phyloP scores from a whole-genome alignment of 1,284 basidiomycete species.

The Tausonia pullulans region DNA sequence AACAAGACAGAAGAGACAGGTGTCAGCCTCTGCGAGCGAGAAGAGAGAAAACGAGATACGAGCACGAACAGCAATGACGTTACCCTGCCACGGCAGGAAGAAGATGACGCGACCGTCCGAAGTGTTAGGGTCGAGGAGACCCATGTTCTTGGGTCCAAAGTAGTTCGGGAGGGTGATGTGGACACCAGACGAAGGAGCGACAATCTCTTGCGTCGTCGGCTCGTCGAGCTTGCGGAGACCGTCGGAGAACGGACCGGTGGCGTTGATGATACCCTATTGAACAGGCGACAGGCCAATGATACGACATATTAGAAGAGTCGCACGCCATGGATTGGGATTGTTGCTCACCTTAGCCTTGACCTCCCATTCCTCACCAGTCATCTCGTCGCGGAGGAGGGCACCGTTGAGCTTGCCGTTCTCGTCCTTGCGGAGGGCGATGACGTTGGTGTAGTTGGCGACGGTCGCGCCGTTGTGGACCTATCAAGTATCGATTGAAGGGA shows the following conservation, averaged over 20 bases:
- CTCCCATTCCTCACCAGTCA: slow-evolving; percentile 73
- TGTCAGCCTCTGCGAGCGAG: too few species aligned
- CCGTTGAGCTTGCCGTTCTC: slow-evolving; percentile 42
- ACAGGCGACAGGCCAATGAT: not conserved
- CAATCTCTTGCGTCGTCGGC: slow-evolving; percentile 70
- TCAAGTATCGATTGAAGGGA: not conserved
- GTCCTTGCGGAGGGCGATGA: slow-evolving; percentile 63
- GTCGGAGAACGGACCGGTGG: slow-evolving; percentile 91
- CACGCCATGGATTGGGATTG: not conserved
- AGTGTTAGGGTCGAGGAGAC: slow-evolving; percentile 86
- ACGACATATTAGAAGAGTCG: not conserved
- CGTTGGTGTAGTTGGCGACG: slow-evolving; percentile 83
- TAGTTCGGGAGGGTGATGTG: slow-evolving; percentile 97
- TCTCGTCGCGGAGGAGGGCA: slow-evolving; percentile 65
- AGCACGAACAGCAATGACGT: slow-evolving; percentile 67
- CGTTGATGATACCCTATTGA: slow-evolving; percentile 78
- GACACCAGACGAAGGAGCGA: slow-evolving; percentile 82
- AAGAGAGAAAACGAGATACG: not conserved
- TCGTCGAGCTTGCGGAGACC: slow-evolving; percentile 76
- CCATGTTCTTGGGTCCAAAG: slow-evolving; percentile 91
- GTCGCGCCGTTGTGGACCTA: slow-evolving; percentile 71
- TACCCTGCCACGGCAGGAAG: slow-evolving; percentile 97
- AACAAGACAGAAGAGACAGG: not conserved
- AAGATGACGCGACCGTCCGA: slow-evolving; percentile 97
- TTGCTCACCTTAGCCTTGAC: slow-evolving; percentile 62